Conservation (phyloP, 805 yeast species). For the Candida xyloterini region DNA sequence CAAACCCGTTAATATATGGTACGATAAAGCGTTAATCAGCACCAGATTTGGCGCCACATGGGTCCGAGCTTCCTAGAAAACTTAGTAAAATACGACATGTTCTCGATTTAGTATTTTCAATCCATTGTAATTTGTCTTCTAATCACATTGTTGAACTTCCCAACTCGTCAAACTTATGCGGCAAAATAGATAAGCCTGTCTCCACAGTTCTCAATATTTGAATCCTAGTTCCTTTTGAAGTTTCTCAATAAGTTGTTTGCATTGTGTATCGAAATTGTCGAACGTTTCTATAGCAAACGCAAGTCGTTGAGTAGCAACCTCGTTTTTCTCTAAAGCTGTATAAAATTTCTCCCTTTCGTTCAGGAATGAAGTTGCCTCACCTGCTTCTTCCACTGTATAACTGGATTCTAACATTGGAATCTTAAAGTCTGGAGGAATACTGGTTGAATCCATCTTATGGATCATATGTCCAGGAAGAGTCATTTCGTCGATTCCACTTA, state of each 20-base stretch:
- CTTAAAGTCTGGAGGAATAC: slow-evolving; percentile 25
- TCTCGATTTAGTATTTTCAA: too few relatives aligned
- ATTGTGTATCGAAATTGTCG: slow-evolving; percentile 8
- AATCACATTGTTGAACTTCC: too few relatives aligned
- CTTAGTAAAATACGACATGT: too few relatives aligned
- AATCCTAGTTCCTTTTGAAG: background rate
- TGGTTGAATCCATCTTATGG: slow-evolving; percentile 20
- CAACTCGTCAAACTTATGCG: too few relatives aligned
- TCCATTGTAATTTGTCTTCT: too few relatives aligned
- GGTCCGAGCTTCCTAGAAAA: too few relatives aligned
- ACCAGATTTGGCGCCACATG: too few relatives aligned
- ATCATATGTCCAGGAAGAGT: slow-evolving; percentile 28
- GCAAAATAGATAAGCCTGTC: too few relatives aligned
- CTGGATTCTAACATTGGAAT: slow-evolving; percentile 9
- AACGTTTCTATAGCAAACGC: slow-evolving; percentile 16
- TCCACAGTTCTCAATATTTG: background rate
- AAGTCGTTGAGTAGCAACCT: slow-evolving; percentile 14
- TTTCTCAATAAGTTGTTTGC: background rate
- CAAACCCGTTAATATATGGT: too few relatives aligned
- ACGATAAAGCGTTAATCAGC: too few relatives aligned
- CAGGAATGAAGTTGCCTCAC: slow-evolving; percentile 2
- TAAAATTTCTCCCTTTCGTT: background rate
- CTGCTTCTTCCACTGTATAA: slow-evolving; percentile 19
- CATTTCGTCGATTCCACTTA: slow-evolving; percentile 34
- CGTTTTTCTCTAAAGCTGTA: background rate